Evolutionary conservation across 495 filamentous ascomycete species (phyloP), one percentile per base, ranked within the genome.

Genomic region (Aspergillus heteromorphus): DNA sequence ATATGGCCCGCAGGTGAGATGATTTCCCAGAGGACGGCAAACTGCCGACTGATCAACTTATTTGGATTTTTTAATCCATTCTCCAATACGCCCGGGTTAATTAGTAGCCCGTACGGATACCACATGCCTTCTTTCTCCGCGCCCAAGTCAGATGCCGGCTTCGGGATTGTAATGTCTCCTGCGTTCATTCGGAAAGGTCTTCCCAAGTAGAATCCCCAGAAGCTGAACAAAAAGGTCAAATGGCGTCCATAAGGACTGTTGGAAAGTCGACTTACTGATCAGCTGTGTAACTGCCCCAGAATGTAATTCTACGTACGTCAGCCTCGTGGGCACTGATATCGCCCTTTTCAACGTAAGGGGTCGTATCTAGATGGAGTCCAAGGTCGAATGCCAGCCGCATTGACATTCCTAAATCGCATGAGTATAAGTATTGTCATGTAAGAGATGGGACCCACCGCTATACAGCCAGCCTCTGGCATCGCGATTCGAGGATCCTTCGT

Each of bases 391-490:
- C 70, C 49, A 80, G 71, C 20, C 77, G 65, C 71, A 78, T 76
- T 0, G 76, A 74, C 77, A 80, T 79, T 34, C 73, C 72, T 74
- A 18, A 14, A 4, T 21, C 5, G 0, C 45, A 53, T 69, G 20
- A 66, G 55, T 23, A 16, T 31, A 11, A 18, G 0, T 18, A 11
- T 10, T 23, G n/a, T n/a, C n/a, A n/a, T 20, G 1, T 21, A 40
- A 2, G 11, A 16, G 16, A 4, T 13, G n/a, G 18, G 19, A 55
- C 45, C 31, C 62, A 74, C 75, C 77, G 41, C 71, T 74, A 55
- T 80, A 79, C 0, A 80, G 59, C 77, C 76, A 79, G 11, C 77
- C 77, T 10, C 76, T 72, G 45, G 77, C 73, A 61, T 80, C 77
- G 5, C 73, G 68, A 48, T 73, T 78, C 0, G 71, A 72, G 7